These are phyloP conservation scores for Pseudocercospora fijiensis DNA, from an alignment of 2,329 filamentous ascomycete genomes.

Conservation along the genomic window DNA sequence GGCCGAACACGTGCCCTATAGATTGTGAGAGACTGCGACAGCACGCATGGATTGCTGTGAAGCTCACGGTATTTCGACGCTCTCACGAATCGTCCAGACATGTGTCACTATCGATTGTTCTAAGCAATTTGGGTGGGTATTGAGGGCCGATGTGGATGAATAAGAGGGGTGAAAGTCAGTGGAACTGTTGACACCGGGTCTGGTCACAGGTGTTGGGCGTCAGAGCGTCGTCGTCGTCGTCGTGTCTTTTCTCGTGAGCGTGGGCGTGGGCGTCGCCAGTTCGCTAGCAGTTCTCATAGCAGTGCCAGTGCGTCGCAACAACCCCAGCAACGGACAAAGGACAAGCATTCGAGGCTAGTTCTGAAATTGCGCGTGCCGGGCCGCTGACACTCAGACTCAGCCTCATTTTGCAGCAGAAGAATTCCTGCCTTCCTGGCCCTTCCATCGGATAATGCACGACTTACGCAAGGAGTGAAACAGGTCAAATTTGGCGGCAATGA, in stretches of 20 bases:
- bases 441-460: not conserved
- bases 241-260: not conserved
- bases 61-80: slow-evolving; percentile 70
- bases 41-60: slow-evolving; percentile 6
- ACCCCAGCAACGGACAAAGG: slow-evolving; percentile 2
- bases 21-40: slow-evolving; percentile 18
- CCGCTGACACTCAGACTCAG: not conserved
- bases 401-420: not conserved
- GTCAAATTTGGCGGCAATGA: not conserved
- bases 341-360: not conserved
- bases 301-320: not conserved
- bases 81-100: slow-evolving; percentile 72
- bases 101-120: slow-evolving; percentile 35
- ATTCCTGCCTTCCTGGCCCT: not conserved
- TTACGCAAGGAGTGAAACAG: not conserved
- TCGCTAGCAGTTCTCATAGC: not conserved
- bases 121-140: not conserved
- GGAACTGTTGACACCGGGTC: not conserved
- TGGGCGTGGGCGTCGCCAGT: not conserved
- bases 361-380: not conserved
- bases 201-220: not conserved
- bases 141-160: not conserved
- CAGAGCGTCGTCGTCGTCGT: not conserved
- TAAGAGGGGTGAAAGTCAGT: not conserved
- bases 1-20: slow-evolving; percentile 95